Evolutionary conservation across 257 asterid genomes (phyloP).

Genomic region (Petunia axillaris): DNA sequence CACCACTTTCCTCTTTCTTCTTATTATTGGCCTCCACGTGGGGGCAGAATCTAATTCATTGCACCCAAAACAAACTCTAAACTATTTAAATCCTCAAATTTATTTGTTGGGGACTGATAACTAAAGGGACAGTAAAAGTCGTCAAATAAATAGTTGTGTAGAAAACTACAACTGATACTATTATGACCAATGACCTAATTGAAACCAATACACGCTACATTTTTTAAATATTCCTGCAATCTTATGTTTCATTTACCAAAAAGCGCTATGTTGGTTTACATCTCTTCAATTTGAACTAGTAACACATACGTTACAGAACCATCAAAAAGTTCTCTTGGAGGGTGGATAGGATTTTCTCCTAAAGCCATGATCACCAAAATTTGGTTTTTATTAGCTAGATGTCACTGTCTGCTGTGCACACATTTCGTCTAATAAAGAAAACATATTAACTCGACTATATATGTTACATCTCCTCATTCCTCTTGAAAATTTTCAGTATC

Average conservation of each 20-base stretch:
- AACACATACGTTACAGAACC: neutral
- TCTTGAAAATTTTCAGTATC: neutral
- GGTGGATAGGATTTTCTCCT: neutral
- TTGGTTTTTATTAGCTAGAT: neutral
- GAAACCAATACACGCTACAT: neutral
- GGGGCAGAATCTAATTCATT: constrained; percentile 21
- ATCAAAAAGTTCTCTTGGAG: neutral
- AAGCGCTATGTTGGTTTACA: neutral
- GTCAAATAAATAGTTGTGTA: neutral
- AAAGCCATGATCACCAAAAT: constrained; percentile 6
- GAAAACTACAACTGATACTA: neutral
- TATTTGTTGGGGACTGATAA: neutral
- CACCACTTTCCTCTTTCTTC: constrained; percentile 36
- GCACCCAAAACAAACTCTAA: neutral
- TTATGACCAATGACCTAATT: no score
- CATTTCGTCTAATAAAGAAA: neutral
- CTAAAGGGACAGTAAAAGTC: no score
- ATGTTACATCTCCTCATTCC: neutral
- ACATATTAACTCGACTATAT: neutral
- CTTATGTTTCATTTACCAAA: neutral
- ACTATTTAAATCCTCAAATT: neutral
- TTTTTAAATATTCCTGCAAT: no score
- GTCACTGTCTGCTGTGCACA: neutral
- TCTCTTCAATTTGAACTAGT: neutral
- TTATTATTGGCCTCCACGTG: constrained; percentile 52